phyloP scores from a whole-genome alignment of 176 grass and related monocot genomes.

The Raddia guianensis region DNA sequence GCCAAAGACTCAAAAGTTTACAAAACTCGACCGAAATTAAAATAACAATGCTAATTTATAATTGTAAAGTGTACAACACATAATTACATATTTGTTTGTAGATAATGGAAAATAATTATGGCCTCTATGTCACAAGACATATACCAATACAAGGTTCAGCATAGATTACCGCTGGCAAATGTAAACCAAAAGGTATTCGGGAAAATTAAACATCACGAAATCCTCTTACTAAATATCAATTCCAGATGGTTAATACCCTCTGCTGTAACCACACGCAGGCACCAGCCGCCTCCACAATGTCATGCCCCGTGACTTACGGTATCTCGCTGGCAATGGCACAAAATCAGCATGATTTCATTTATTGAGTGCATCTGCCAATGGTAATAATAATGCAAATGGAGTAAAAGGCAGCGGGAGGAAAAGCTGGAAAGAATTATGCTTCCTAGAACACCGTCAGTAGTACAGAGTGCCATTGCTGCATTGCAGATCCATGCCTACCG shows the following conservation, averaged over 20 bases:
- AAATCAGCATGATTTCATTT: constrained; percentile 70
- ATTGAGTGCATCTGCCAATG: constrained; percentile 60
- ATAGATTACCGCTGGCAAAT: no score
- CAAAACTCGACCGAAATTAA: no score
- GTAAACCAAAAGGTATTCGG: no score
- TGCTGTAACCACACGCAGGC: constrained; percentile 55
- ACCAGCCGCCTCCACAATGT: constrained; percentile 34
- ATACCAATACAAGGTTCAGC: no score
- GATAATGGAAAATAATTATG: no score
- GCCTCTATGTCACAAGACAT: no score
- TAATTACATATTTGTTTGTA: no score
- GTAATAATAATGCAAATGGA: constrained; percentile 53
- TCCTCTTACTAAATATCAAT: neutral
- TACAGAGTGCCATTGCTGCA: neutral
- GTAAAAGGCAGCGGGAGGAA: constrained; percentile 24
- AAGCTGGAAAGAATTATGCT: constrained; percentile 44
- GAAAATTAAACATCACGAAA: no score
- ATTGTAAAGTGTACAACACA: no score
- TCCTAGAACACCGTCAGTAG: no score
- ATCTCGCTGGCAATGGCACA: constrained; percentile 49
- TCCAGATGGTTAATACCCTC: constrained; percentile 49
- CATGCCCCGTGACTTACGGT: neutral
- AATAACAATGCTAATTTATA: no score
- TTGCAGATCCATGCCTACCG: neutral
- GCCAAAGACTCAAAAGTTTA: no score